Evolutionary conservation across 2,329 filamentous ascomycete genomes (phyloP).

Genomic region (Elsinoe arachidis): DNA sequence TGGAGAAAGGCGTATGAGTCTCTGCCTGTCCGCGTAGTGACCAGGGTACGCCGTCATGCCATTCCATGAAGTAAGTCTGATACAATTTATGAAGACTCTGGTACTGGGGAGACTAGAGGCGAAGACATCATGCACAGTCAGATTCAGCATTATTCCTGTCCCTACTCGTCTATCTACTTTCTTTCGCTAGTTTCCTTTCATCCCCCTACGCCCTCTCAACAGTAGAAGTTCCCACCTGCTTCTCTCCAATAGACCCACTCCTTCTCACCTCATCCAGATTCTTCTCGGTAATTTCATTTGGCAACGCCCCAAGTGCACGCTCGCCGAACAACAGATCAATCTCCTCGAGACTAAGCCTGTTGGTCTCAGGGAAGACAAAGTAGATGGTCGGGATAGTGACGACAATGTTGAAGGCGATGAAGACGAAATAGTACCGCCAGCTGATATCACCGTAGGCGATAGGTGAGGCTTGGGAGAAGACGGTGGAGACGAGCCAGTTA

Average conservation of each 20-base stretch:
- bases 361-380: constrained; percentile 48
- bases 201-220: background rate
- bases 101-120: too few species aligned
- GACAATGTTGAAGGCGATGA: constrained; percentile 42
- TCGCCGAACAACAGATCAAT: constrained; percentile 51
- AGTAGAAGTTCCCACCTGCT: constrained; percentile 15
- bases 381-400: constrained; percentile 40
- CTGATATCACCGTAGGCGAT: constrained; percentile 39
- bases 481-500: constrained; percentile 51
- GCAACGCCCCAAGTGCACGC: constrained; percentile 39
- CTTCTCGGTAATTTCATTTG: constrained; percentile 35
- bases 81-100: too few species aligned
- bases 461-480: constrained; percentile 52
- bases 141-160: background rate
- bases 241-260: constrained; percentile 16
- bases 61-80: too few species aligned
- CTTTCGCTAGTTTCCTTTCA: background rate
- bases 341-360: constrained; percentile 47
- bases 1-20: too few species aligned
- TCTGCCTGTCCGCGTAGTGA: too few species aligned
- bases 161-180: background rate
- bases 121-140: too few species aligned
- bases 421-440: constrained; percentile 51
- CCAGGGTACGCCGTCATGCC: too few species aligned
- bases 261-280: constrained; percentile 24